Conservation (phyloP, 2,329 filamentous ascomycete genomes). For the Monascus ruber region DNA sequence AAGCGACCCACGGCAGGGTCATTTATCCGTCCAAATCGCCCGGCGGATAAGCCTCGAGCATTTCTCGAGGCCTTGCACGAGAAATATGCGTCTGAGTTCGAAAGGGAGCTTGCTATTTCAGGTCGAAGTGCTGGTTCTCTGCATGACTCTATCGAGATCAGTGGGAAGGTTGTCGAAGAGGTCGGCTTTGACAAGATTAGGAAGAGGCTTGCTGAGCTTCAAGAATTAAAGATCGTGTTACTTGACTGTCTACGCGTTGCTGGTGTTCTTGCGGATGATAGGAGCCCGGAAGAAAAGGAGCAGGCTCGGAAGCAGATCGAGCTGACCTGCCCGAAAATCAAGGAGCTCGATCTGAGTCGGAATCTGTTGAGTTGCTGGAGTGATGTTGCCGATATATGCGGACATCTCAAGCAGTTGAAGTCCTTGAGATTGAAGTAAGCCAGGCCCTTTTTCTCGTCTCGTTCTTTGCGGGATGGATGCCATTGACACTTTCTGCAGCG, state of each 20-base stretch:
- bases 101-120: conserved; percentile 18
- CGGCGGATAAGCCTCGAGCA: conserved; percentile 53
- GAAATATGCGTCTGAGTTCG: conserved; percentile 64
- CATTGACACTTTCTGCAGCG: conserved; percentile 38
- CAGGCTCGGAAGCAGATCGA: conserved; percentile 40
- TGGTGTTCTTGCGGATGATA: conserved; percentile 19
- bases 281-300: conserved; percentile 10
- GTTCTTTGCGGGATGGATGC: too few relatives aligned
- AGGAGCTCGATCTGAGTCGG: conserved; percentile 72
- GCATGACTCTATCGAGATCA: conserved; percentile 54
- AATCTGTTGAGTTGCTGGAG: conserved; percentile 63
- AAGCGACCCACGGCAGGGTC: conserved; percentile 63
- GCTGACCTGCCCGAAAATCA: conserved; percentile 45
- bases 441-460: neutral
- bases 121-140: conserved; percentile 7
- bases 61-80: conserved; percentile 69
- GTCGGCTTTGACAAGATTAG: conserved; percentile 92
- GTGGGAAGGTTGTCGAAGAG: conserved; percentile 79
- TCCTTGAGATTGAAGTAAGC: conserved; percentile 61
- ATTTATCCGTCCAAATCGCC: conserved; percentile 70
- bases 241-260: conserved; percentile 63
- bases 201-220: conserved; percentile 61
- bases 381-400: conserved; percentile 60
- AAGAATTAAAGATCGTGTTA: conserved; percentile 68
- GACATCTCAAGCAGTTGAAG: conserved; percentile 53